Percentiles rank a stretch among this genome's conserved stretches.
Conservation (phyloP, 805 yeast species). For the Kuraishia molischiana region DNA sequence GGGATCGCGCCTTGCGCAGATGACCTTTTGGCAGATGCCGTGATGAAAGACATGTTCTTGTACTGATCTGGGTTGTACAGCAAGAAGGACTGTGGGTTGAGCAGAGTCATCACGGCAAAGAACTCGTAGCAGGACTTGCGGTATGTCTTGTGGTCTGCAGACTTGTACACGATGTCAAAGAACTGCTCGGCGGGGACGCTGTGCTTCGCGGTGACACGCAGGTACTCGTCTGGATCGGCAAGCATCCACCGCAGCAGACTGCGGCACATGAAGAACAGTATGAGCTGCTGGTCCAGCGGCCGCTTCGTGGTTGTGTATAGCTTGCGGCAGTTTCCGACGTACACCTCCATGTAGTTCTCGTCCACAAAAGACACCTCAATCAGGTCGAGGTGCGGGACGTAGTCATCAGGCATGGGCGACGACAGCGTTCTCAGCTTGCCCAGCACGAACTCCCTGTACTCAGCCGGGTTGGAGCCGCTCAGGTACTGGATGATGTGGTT, state of each 20-base stretch:
- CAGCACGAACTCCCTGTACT: conserved; percentile 27
- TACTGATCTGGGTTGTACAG: conserved; percentile 9
- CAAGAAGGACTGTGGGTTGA: conserved; percentile 21
- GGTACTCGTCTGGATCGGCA: conserved; percentile 36
- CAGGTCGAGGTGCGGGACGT: conserved; percentile 34
- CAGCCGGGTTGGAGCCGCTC: conserved; percentile 40
- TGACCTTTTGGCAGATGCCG: not conserved
- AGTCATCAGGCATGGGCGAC: conserved; percentile 21
- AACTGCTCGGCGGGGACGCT: conserved; percentile 19
- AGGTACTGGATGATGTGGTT: conserved; percentile 32
- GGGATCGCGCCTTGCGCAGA: not conserved
- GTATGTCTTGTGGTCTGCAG: conserved; percentile 18
- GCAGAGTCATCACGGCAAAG: conserved; percentile 21
- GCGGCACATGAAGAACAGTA: conserved; percentile 35
- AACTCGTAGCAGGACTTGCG: conserved; percentile 19
- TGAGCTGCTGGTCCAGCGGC: conserved; percentile 33
- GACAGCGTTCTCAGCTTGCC: conserved; percentile 20
- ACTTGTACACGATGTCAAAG: conserved; percentile 24
- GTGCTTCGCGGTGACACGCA: conserved; percentile 5
- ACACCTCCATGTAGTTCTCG: conserved; percentile 22
- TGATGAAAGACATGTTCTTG: conserved; percentile 4
- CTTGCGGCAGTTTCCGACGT: conserved; percentile 28
- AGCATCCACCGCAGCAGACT: conserved; percentile 39
- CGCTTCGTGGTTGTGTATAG: conserved; percentile 27
- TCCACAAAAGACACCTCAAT: conserved; percentile 33